Conservation (phyloP, 1,139 yeast species). For the Pichia sp. region DNA sequence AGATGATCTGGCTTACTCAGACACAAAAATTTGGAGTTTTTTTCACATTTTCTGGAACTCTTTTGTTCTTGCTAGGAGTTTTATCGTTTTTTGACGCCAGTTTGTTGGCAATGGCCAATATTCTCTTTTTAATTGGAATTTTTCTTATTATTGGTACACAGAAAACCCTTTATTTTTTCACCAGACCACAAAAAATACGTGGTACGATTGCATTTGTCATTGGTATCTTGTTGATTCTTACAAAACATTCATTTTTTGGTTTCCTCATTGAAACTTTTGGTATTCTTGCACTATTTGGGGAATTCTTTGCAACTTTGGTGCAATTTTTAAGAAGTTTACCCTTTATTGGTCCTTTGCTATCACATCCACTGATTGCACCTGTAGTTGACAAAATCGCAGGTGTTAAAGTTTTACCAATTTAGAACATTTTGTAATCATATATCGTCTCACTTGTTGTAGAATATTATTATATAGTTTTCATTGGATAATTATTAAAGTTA, state of each 20-base stretch:
- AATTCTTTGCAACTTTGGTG: constrained; percentile 61
- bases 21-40: constrained; percentile 88
- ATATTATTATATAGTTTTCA: no score
- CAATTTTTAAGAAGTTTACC: constrained; percentile 86
- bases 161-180: constrained; percentile 74
- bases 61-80: constrained; percentile 76
- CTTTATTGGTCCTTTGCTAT: constrained; percentile 74
- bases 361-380: constrained; percentile 81
- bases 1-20: constrained; percentile 72
- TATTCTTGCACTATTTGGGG: constrained; percentile 72
- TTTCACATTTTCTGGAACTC: constrained; percentile 76
- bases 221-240: constrained; percentile 69
- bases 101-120: constrained; percentile 81
- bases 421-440: no score
- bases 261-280: constrained; percentile 82
- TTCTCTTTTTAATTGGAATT: constrained; percentile 74
- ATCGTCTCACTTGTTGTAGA: no score
- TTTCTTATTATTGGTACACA: constrained; percentile 82
- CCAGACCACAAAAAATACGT: constrained; percentile 78
- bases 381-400: constrained; percentile 58
- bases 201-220: constrained; percentile 72
- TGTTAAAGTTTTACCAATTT: constrained; percentile 33
- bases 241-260: constrained; percentile 76
- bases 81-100: constrained; percentile 86
- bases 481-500: no score